These are phyloP conservation scores for Malus hybrid DNA, from an alignment of 331 rosid genomes.

Conservation along the genomic window DNA sequence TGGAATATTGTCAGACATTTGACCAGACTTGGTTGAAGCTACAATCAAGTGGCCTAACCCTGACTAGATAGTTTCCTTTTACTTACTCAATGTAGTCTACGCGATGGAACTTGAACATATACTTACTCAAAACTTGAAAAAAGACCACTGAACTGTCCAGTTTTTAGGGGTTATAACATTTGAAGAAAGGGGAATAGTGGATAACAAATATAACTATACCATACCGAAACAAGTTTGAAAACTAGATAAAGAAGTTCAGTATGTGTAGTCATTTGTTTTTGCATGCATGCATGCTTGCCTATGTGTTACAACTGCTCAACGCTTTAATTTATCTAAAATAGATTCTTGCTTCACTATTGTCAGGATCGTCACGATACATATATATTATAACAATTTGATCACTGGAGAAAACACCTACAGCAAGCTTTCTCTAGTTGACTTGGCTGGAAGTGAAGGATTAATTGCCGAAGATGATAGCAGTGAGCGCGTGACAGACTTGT, in stretches of 20 bases:
- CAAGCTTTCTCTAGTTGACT: constrained; percentile 81
- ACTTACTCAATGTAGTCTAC: not conserved
- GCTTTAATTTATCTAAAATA: constrained; percentile 23
- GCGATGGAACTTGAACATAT: not conserved
- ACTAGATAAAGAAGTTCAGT: not conserved
- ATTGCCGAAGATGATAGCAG: constrained; percentile 85
- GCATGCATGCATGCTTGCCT: not conserved
- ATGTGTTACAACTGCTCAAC: not conserved
- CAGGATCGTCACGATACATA: constrained; percentile 81
- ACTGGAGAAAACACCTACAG: constrained; percentile 76
- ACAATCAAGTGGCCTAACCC: not conserved
- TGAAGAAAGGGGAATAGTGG: not conserved
- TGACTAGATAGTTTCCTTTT: not conserved
- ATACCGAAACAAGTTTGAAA: not conserved
- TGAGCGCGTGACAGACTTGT: constrained; percentile 84
- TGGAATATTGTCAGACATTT: not conserved
- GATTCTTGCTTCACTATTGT: constrained; percentile 21
- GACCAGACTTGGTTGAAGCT: not conserved
- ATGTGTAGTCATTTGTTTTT: not conserved
- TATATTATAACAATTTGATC: constrained; percentile 60
- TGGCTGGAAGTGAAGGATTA: constrained; percentile 96
- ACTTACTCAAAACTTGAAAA: not conserved
- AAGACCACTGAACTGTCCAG: not conserved
- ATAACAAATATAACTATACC: not conserved
- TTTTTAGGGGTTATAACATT: not conserved